Evolutionary conservation across 1,284 basidiomycete species (phyloP).

Genomic region (Gymnopus androsaceus): DNA sequence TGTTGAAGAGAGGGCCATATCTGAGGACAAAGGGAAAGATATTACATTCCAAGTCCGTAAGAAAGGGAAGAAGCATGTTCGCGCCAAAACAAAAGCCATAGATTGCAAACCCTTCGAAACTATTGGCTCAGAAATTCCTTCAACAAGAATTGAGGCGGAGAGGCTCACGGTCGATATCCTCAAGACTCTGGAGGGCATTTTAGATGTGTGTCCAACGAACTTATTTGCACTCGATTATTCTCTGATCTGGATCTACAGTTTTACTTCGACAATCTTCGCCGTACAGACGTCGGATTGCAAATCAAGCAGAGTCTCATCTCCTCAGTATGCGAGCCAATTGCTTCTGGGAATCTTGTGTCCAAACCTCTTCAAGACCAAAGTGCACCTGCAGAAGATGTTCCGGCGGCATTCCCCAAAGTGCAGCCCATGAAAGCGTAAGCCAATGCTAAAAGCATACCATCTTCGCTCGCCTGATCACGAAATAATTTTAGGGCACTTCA

Average conservation of each 20-base stretch:
- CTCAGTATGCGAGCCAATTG: not conserved
- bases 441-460: not conserved
- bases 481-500: slow-evolving; percentile 35
- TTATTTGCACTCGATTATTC: not conserved
- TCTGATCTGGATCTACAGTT: not conserved
- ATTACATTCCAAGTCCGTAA: not conserved
- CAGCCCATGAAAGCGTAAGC: slow-evolving; percentile 48
- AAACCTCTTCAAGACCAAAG: not conserved
- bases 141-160: not conserved
- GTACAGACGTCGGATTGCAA: not conserved
- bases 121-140: slow-evolving; percentile 8
- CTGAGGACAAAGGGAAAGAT: not conserved
- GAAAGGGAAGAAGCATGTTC: slow-evolving; percentile 10
- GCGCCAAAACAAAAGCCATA: not conserved
- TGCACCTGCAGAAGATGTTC: slow-evolving; percentile 7
- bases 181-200: not conserved
- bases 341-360: not conserved
- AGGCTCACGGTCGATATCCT: not conserved
- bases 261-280: slow-evolving; percentile 9
- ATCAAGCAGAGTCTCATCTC: slow-evolving; percentile 8
- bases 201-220: slow-evolving; percentile 5
- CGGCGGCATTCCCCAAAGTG: slow-evolving; percentile 42
- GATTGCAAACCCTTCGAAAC: slow-evolving; percentile 12
- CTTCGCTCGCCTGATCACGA: no score
- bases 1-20: not conserved